A percentile compares a stretch with the other conserved stretches of the same genome.
Conservation (phyloP, 768 basidiomycete species). For the Lentinula detonsa region DNA sequence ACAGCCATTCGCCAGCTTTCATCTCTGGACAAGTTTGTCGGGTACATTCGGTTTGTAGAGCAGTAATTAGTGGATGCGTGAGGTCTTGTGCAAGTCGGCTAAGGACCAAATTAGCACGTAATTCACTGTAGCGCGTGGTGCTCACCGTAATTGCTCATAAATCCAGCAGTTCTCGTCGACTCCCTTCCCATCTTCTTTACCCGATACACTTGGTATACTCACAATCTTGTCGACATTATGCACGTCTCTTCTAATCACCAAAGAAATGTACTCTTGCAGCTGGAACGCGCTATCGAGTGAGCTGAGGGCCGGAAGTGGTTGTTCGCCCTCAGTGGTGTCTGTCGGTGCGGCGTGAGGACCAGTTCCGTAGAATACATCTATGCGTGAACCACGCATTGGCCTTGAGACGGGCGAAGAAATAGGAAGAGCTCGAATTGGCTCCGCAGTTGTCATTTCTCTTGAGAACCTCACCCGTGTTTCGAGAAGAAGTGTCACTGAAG, state of each 20-base stretch:
- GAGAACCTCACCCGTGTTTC: too few species aligned
- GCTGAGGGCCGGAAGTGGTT: conserved; percentile 54
- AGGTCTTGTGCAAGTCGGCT: conserved; percentile 88
- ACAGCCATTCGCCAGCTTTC: conserved; percentile 99
- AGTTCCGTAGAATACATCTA: conserved; percentile 61
- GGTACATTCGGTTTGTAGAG: conserved; percentile 83
- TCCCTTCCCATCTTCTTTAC: conserved; percentile 18
- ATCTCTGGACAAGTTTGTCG: conserved; percentile 88
- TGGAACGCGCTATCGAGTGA: conserved; percentile 90
- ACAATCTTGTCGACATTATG: conserved; percentile 85
- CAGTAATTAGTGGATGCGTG: conserved; percentile 78
- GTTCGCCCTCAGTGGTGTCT: conserved; percentile 46
- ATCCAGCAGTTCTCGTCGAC: conserved; percentile 81
- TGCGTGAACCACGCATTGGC: conserved; percentile 70
- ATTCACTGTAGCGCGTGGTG: background rate
- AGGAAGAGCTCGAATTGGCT: background rate
- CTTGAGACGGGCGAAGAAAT: conserved; percentile 20
- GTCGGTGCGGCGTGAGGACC: conserved; percentile 13
- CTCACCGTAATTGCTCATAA: conserved; percentile 51
- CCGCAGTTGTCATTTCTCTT: background rate
- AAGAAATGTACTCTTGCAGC: conserved; percentile 89
- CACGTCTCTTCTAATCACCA: conserved; percentile 79
- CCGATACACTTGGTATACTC: conserved; percentile 54
- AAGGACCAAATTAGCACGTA: background rate
- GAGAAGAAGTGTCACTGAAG: too few species aligned